Percentiles rank a stretch among this genome's conserved stretches.
Conservation (phyloP, 2,329 filamentous ascomycete genomes). For the Arthrobotrys musiformis region DNA sequence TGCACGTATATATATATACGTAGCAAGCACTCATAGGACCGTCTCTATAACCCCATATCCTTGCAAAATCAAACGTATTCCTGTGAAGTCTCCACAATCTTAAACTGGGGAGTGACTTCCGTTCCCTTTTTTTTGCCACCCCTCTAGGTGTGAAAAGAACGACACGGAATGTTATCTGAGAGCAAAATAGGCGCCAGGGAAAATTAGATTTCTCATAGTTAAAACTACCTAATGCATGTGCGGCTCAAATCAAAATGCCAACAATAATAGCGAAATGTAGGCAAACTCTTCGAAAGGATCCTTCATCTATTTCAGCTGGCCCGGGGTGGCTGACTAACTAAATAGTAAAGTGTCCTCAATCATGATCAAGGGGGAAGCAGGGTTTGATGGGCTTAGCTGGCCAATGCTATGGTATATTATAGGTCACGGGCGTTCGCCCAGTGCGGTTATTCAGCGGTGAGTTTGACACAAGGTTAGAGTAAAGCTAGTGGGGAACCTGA, state of each 20-base stretch:
- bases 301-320: conserved; percentile 18
- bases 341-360: background rate
- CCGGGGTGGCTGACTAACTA: background rate
- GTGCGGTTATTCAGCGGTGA: conserved; percentile 16
- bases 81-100: conserved; percentile 3
- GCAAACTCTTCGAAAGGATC: background rate
- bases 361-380: background rate
- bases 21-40: conserved; percentile 31
- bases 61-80: conserved; percentile 2
- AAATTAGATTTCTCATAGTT: conserved; percentile 7
- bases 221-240: conserved; percentile 33
- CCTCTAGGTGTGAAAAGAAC: no score
- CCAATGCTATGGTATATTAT: conserved; percentile 29
- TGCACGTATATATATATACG: conserved; percentile 17
- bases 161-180: background rate
- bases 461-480: conserved; percentile 4
- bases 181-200: conserved; percentile 19
- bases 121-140: background rate
- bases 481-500: background rate
- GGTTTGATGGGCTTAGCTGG: conserved; percentile 3
- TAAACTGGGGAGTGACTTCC: background rate
- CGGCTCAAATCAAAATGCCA: conserved; percentile 29
- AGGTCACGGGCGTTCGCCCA: conserved; percentile 51
- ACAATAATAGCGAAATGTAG: no score
- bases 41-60: background rate